Base-by-base conservation (phyloP, 2,329 filamentous ascomycete genomes). In the Sordariomycetes sp. region DNA sequence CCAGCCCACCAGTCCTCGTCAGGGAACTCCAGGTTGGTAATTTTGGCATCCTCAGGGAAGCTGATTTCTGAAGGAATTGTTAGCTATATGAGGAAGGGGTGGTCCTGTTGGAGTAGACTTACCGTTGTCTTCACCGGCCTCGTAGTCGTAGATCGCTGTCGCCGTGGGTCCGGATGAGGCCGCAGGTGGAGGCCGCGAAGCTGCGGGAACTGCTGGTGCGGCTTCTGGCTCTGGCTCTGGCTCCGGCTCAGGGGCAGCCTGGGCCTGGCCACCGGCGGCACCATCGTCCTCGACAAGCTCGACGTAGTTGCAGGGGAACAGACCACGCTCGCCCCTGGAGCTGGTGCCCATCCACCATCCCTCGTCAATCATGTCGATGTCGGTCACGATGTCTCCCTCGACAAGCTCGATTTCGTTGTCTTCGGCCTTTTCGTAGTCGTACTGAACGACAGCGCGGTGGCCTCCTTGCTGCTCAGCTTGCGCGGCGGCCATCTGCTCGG, bases 291-390 rank as follows among this genome's bases (percentile, higher is more conserved):
- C 80, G 23, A 92, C 68, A 16, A 94, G 58, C 56, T 94, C 87
- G 34, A 98, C 90, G 46, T 98, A 98, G 67, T 95, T 96, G 64
- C 86, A 92, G 5, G 92, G 92, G 70, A 98, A 96, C 23, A 98
- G 69, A 31, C 92, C 92, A 38, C 70, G 80, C 58, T 95, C 86
- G 47, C 92, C 92, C 41, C 68, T 70, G 16, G 72, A 64, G 63
- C 96, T 98, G 45, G 82, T 85, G 28, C 93, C 92, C 74, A 94
- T 83, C 92, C 92, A 98, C 92, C 92, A 98, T 54, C 98, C 90
- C 33, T 93, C 83, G 47, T 96, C 92, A 3, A 98, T 86, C 84
- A 93, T 93, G 42, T 96, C 86, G 49, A 98, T 94, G 53, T 94
- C 82, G 17, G 75, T 87, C 24, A 98, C 82, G 43, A 80, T 75